Percentiles rank a stretch among this genome's conserved stretches.
Conservation (phyloP, 106 monocot genomes). For the Hemerocallis citrina region DNA sequence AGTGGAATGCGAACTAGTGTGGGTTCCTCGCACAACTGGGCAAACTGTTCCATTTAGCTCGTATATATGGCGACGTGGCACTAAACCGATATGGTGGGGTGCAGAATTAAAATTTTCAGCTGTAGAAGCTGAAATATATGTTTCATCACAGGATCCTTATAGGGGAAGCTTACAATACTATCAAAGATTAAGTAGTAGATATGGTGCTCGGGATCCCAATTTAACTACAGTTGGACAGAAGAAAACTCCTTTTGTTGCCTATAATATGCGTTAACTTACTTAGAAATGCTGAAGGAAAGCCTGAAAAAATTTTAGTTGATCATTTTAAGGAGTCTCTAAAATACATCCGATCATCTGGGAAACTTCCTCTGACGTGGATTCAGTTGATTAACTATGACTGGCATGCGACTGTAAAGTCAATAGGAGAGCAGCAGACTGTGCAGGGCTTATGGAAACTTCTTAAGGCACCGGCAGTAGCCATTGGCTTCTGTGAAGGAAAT, state of each 20-base stretch:
- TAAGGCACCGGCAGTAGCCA: slow-evolving; percentile 59
- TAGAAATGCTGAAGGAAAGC: slow-evolving; percentile 66
- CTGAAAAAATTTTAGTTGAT: slow-evolving; percentile 79
- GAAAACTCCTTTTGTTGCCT: slow-evolving; percentile 61
- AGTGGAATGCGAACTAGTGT: slow-evolving; percentile 96
- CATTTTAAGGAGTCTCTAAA: slow-evolving; percentile 76
- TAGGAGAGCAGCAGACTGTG: slow-evolving; percentile 85
- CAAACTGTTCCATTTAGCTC: slow-evolving; percentile 65
- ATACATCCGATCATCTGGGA: slow-evolving; percentile 44
- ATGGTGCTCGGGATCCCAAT: slow-evolving; percentile 40
- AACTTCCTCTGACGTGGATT: slow-evolving; percentile 60
- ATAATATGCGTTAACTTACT: slow-evolving; percentile 94
- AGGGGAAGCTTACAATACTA: slow-evolving; percentile 78
- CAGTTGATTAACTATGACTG: slow-evolving; percentile 97
- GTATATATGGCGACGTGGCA: slow-evolving; percentile 92
- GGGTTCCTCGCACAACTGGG: slow-evolving; percentile 40
- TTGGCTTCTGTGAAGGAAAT: slow-evolving; percentile 85
- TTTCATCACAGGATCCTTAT: slow-evolving; percentile 83
- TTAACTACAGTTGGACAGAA: slow-evolving; percentile 43
- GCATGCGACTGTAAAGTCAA: slow-evolving; percentile 81
- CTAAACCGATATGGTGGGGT: slow-evolving; percentile 99
- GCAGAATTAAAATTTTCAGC: slow-evolving; percentile 83
- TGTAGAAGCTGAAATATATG: slow-evolving; percentile 95
- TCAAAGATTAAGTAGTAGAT: slow-evolving; percentile 83
- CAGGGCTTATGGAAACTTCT: slow-evolving; percentile 88